Evolutionary conservation across 2,329 filamentous ascomycete genomes (phyloP).

Genomic region (Rhynchosporium secalis): DNA sequence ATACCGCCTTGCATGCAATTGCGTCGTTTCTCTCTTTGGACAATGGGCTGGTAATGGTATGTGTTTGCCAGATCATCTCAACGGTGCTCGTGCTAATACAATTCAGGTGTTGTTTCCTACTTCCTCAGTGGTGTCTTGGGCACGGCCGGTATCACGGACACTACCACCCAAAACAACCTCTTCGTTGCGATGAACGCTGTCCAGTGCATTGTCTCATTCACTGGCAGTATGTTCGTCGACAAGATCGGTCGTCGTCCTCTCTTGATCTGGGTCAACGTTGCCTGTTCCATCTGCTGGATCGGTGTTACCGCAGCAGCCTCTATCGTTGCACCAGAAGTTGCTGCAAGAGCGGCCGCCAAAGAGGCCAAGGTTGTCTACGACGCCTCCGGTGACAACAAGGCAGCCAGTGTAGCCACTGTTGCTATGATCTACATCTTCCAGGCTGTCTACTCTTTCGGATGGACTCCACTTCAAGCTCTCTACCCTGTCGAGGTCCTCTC

Average conservation of each 20-base stretch:
- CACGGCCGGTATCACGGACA: conserved; percentile 49
- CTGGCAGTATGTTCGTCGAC: conserved; percentile 56
- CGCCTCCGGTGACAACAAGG: conserved; percentile 14
- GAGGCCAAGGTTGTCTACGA: conserved; percentile 1
- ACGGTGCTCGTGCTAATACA: not conserved
- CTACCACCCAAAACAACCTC: conserved; percentile 53
- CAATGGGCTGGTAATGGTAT: conserved; percentile 48
- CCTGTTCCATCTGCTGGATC: conserved; percentile 50
- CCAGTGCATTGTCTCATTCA: conserved; percentile 52
- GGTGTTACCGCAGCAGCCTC: conserved; percentile 44
- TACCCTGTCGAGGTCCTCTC: conserved; percentile 54
- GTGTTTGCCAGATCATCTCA: not conserved
- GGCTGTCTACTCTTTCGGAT: conserved; percentile 50
- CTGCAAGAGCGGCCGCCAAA: not conserved
- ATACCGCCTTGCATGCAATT: conserved; percentile 51
- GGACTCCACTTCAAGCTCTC: conserved; percentile 47
- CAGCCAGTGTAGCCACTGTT: conserved; percentile 48
- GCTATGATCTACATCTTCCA: conserved; percentile 56
- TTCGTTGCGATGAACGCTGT: conserved; percentile 54
- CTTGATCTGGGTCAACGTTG: conserved; percentile 50
- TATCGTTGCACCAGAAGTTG: conserved; percentile 6
- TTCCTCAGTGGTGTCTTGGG: conserved; percentile 53
- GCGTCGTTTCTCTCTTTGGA: conserved; percentile 52
- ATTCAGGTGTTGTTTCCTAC: conserved; percentile 47
- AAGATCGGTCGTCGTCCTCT: conserved; percentile 57